phyloP scores from a whole-genome alignment of 257 asterid genomes.

The Solanum raphanifolium region DNA sequence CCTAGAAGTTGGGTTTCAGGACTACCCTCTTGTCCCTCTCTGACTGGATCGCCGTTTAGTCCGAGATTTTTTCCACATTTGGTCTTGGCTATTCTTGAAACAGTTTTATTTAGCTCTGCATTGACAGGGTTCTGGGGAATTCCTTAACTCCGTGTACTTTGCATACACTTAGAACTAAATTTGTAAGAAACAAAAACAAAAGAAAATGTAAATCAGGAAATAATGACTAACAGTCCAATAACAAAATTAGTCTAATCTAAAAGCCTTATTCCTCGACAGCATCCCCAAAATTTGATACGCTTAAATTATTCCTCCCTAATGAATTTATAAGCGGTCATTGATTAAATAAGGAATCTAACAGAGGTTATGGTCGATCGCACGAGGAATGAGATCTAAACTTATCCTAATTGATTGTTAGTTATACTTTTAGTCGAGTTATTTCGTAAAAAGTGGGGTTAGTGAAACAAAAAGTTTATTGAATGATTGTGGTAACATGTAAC shows the following conservation, averaged over 20 bases:
- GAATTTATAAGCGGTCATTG: not conserved
- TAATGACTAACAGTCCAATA: not conserved
- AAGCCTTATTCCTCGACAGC: no score
- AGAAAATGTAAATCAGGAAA: not conserved
- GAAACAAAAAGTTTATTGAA: not conserved
- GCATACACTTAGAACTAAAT: not conserved
- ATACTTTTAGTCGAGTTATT: not conserved
- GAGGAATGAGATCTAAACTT: not conserved
- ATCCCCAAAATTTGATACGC: not conserved
- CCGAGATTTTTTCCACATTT: not conserved
- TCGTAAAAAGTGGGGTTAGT: not conserved
- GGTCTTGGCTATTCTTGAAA: not conserved
- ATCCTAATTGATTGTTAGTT: not conserved
- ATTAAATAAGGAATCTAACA: not conserved
- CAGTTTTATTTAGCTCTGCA: not conserved
- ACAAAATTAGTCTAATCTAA: not conserved
- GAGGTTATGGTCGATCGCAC: not conserved
- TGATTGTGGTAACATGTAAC: not conserved
- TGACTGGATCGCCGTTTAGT: not conserved
- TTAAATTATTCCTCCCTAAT: not conserved
- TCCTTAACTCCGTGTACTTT: not conserved
- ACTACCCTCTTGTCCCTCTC: not conserved
- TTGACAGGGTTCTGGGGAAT: not conserved
- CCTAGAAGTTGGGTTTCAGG: not conserved
- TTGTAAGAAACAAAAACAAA: not conserved